Conservation (phyloP, 345 rosid genomes). For the Eucalyptus pumila region DNA sequence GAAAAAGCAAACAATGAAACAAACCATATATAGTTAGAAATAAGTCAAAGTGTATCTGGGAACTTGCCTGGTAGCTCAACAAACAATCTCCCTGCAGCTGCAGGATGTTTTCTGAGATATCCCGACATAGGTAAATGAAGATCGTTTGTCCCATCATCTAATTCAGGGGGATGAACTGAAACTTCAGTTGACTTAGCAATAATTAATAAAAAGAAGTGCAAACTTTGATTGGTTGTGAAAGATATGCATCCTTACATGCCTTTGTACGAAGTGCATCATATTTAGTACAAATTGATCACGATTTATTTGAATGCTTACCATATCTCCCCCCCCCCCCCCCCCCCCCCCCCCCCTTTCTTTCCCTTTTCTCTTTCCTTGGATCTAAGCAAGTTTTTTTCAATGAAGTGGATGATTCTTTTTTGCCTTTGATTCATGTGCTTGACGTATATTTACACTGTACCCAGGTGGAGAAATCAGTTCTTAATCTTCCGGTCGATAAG, state of each 20-base stretch:
- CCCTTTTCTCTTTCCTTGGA: neutral
- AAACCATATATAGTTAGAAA: neutral
- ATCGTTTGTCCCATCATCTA: neutral
- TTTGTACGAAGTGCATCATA: neutral
- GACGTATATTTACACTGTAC: neutral
- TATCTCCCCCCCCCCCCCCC: no score
- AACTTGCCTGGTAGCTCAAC: neutral
- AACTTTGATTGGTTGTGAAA: neutral
- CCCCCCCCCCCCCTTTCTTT: accelerated
- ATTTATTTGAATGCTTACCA: neutral
- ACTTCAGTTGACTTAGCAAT: neutral
- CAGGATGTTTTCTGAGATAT: neutral
- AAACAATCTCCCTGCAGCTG: neutral
- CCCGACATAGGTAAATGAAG: neutral
- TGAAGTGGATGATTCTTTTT: neutral
- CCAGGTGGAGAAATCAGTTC: conserved; percentile 68
- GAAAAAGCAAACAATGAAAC: neutral
- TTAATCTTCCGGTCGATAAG: conserved; percentile 88
- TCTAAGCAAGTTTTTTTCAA: neutral
- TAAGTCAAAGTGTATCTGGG: neutral
- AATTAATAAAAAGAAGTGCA: neutral
- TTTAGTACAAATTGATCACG: neutral
- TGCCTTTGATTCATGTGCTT: neutral
- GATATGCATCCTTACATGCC: neutral
- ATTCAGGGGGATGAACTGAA: neutral